Conservation (phyloP, 2,329 filamentous ascomycete genomes). For the Scortechinia acanthostroma region DNA sequence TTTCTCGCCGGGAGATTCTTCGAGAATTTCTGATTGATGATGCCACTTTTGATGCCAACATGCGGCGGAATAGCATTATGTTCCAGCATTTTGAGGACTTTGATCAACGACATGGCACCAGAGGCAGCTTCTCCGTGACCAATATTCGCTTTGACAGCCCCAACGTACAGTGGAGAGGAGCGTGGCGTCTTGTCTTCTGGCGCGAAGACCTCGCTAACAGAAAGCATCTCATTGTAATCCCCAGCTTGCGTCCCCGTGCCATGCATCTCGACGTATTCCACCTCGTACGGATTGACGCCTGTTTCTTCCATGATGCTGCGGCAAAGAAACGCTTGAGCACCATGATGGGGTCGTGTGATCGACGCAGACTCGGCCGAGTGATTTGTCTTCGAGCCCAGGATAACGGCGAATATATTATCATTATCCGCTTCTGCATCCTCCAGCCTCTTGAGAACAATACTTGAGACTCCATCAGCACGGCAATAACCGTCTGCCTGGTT, state of each 20-base stretch:
- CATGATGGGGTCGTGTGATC: conserved; percentile 30
- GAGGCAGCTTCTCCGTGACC: conserved; percentile 31
- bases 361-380: conserved; percentile 30
- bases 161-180: conserved; percentile 23
- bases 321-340: conserved; percentile 23
- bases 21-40: conserved; percentile 7
- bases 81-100: conserved; percentile 31
- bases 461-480: conserved; percentile 37
- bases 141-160: conserved; percentile 32
- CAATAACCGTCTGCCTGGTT: conserved; percentile 43
- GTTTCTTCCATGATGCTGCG: conserved; percentile 23
- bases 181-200: not conserved
- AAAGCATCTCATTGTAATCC: conserved; percentile 59
- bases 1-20: not conserved
- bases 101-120: conserved; percentile 22
- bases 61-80: conserved; percentile 33
- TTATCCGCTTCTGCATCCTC: conserved; percentile 36
- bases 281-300: conserved; percentile 34
- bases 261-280: conserved; percentile 65
- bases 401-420: conserved; percentile 19
- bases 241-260: conserved; percentile 66
- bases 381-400: conserved; percentile 24
- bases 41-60: conserved; percentile 33
- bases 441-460: conserved; percentile 39
- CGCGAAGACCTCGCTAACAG: conserved; percentile 53